Evolutionary conservation across 306 rosid genomes (phyloP), one percentile per base, ranked within the genome.

Genomic region (Pyrus communis): DNA sequence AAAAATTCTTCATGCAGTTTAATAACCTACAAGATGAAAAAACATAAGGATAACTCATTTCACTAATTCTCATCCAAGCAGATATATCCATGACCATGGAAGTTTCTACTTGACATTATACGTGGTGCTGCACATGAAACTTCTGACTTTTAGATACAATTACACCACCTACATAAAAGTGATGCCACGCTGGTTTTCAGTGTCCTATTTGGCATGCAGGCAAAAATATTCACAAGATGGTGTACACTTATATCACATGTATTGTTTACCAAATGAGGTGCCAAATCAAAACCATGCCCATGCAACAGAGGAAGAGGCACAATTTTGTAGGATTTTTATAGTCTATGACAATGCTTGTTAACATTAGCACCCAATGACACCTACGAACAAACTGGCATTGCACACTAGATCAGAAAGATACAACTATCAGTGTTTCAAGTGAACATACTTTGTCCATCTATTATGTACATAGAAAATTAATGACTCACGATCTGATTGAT

Each of bases 1-100:
- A 92, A 95, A 83, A 95, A 95, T 80, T 95, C 99, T 85, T 95
- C 99, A 59, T 95, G 97, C 63, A 92, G 82, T 85, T 81, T 89
- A 54, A 82, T 91, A 79, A 88, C 97, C 99, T 95, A 86, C 76
- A 81, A 75, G 66, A 82, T 65, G 27, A 79, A 77, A 74, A 77
- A 70, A 18, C 65, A 67, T 25, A 77, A 11, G 31, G 77, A 18
- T 70, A 76, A 71, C 76, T 10, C 74, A 78, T 68, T 57, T 80
- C 40, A 38, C 64, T 69, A 80, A 33, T 30, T 64, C 40, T n/a
- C 67, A 6, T 27, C 15, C 27, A 68, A 11, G 64, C 14, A 25
- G 62, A 71, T 27, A 72, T 22, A 55, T 67, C 75, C 51, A 27
- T 58, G 17, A 25, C 42, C 33, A 51, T 27, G 75, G 62, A 51